Evolutionary conservation across 371 early-diverging fungal species (phyloP).

Genomic region (Mortierella sp.): DNA sequence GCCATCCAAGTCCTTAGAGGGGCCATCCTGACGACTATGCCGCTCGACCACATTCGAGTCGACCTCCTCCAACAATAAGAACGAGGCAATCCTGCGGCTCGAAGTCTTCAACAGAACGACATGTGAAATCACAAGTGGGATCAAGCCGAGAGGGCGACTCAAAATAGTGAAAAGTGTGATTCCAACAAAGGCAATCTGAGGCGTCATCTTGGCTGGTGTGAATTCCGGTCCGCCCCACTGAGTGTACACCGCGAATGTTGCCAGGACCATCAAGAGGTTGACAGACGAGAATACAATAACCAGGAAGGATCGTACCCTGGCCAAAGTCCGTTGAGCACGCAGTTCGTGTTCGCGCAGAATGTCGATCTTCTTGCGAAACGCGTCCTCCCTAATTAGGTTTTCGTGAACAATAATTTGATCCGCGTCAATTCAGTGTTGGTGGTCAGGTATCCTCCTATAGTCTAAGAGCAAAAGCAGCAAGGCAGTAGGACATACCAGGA

Average conservation of each 20-base stretch:
- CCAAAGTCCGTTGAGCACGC: constrained; percentile 65
- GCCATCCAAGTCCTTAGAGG: neutral
- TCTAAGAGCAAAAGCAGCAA: neutral
- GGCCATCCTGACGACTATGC: neutral
- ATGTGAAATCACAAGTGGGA: constrained; percentile 73
- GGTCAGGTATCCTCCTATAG: neutral
- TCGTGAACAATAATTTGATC: neutral
- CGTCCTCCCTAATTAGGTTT: constrained; percentile 71
- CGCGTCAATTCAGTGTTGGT: neutral
- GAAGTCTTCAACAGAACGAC: constrained; percentile 86
- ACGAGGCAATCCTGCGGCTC: constrained; percentile 79
- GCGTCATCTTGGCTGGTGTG: constrained; percentile 71
- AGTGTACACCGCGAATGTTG: constrained; percentile 86
- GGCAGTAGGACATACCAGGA: constrained; percentile 60
- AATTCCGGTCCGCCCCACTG: constrained; percentile 59
- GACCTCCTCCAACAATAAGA: constrained; percentile 83
- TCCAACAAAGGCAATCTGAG: constrained; percentile 89
- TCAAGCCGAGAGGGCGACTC: constrained; percentile 86
- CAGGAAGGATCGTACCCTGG: constrained; percentile 33
- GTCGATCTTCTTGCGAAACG: constrained; percentile 47
- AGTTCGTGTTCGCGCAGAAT: constrained; percentile 66
- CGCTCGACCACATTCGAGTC: constrained; percentile 71
- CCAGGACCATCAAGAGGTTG: constrained; percentile 88
- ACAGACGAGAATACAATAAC: constrained; percentile 57
- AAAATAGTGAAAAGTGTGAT: constrained; percentile 93